Percentiles rank a stretch among this genome's conserved stretches.
Conservation (phyloP, 176 grass and related monocot genomes). For the Aegilops tauschii region DNA sequence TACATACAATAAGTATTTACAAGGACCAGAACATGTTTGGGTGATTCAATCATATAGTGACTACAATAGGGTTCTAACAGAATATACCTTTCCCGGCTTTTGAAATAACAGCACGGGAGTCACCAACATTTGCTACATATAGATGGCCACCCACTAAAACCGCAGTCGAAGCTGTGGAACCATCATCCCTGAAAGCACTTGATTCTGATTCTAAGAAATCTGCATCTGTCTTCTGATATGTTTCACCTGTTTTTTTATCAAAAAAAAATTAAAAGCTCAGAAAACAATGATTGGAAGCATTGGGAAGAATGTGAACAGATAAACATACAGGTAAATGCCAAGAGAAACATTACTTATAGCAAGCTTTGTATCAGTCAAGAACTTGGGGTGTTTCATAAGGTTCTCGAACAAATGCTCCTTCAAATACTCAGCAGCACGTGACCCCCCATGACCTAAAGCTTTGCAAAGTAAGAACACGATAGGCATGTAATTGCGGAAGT, state of each 20-base stretch:
- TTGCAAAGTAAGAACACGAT: conserved; percentile 29
- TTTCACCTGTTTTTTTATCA: conserved; percentile 63
- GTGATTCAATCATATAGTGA: neutral
- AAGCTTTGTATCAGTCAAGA: conserved; percentile 87
- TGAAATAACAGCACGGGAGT: conserved; percentile 87
- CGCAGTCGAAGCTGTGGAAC: conserved; percentile 85
- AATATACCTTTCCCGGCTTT: conserved; percentile 87
- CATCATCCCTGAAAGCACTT: conserved; percentile 81
- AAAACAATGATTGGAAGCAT: conserved; percentile 7
- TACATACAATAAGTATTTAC: neutral
- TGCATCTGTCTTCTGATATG: conserved; percentile 78
- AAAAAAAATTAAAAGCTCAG: conserved; percentile 15
- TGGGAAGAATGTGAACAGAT: conserved; percentile 9
- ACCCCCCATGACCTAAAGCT: conserved; percentile 80
- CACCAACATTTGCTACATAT: conserved; percentile 98
- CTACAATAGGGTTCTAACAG: neutral
- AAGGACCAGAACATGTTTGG: neutral
- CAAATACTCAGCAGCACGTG: conserved; percentile 85
- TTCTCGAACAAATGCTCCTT: conserved; percentile 92
- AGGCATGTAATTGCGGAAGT: conserved; percentile 3
- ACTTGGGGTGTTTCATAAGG: conserved; percentile 83
- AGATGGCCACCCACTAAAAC: conserved; percentile 83
- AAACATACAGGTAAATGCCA: conserved; percentile 11
- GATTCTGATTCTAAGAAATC: conserved; percentile 82
- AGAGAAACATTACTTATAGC: conserved; percentile 71